Percentiles rank a stretch among this genome's conserved stretches.
These are phyloP conservation scores for Allium fistulosum DNA, from an alignment of 106 monocot species.

Conservation along the genomic window DNA sequence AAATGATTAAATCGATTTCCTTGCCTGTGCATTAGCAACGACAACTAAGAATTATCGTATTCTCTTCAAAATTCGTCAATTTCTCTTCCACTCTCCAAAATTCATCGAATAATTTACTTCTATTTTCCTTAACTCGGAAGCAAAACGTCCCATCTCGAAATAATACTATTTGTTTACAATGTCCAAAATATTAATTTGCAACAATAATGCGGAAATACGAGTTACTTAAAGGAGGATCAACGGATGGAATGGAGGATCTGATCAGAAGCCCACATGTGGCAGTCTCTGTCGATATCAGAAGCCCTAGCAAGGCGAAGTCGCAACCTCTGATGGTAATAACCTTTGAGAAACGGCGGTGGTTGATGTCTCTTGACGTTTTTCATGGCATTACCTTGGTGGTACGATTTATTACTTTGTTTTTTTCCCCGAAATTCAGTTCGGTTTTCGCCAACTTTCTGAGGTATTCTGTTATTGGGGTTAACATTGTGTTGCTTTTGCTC, in stretches of 20 bases:
- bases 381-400: constrained; percentile 67
- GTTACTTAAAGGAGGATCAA: constrained; percentile 13
- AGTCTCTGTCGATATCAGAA: neutral
- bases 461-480: too few relatives aligned
- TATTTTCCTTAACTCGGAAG: too few relatives aligned
- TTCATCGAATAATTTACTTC: too few relatives aligned
- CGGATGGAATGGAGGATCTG: neutral
- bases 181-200: neutral
- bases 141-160: too few relatives aligned
- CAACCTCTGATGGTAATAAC: neutral
- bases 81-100: too few relatives aligned
- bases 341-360: constrained; percentile 13
- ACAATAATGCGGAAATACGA: constrained; percentile 21
- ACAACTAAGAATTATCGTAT: too few relatives aligned
- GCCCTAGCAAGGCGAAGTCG: neutral
- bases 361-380: constrained; percentile 77
- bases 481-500: too few relatives aligned
- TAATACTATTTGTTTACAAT: neutral
- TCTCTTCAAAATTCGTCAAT: too few relatives aligned
- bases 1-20: too few relatives aligned
- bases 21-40: too few relatives aligned
- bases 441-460: too few relatives aligned
- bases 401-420: neutral
- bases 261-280: constrained; percentile 6
- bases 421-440: too few relatives aligned